Percentiles rank a stretch among this genome's conserved stretches.
phyloP scores from a whole-genome alignment of 1,284 basidiomycete genomes.

The Irpex rosettiformis region DNA sequence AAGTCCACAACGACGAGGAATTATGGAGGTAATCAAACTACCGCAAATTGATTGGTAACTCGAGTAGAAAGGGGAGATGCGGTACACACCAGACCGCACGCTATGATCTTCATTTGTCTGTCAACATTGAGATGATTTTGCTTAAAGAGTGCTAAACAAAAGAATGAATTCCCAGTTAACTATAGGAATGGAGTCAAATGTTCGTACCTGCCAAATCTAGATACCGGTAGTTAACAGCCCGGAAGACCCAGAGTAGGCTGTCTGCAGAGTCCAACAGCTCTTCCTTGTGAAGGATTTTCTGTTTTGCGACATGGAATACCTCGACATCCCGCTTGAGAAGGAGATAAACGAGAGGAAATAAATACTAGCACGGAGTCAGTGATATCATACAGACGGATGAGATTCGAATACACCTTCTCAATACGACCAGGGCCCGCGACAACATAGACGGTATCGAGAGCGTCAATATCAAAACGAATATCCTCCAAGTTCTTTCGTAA shows the following conservation, averaged over 20 bases:
- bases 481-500: constrained; percentile 17
- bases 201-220: constrained; percentile 20
- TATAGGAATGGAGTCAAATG: not conserved
- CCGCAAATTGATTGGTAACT: no score
- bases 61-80: no score
- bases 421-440: constrained; percentile 23
- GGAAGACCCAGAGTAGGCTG: constrained; percentile 21
- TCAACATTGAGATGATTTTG: constrained; percentile 19
- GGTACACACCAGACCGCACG: constrained; percentile 21
- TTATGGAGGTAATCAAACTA: constrained; percentile 23
- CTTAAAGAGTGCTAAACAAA: constrained; percentile 17
- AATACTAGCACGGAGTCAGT: constrained; percentile 11
- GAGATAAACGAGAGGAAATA: constrained; percentile 25
- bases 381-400: not conserved
- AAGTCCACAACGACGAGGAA: constrained; percentile 16
- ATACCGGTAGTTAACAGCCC: constrained; percentile 19
- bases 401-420: constrained; percentile 19
- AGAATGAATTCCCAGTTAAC: not conserved
- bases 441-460: constrained; percentile 20
- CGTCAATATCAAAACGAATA: constrained; percentile 23
- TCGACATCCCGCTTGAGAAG: constrained; percentile 23
- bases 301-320: constrained; percentile 20
- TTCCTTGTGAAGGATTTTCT: constrained; percentile 19
- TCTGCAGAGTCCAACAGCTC: constrained; percentile 23
- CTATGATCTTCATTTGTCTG: constrained; percentile 18